These are phyloP conservation scores for Rhynchospora pubera DNA, from an alignment of 176 grass and related monocot species.

Conservation along the genomic window DNA sequence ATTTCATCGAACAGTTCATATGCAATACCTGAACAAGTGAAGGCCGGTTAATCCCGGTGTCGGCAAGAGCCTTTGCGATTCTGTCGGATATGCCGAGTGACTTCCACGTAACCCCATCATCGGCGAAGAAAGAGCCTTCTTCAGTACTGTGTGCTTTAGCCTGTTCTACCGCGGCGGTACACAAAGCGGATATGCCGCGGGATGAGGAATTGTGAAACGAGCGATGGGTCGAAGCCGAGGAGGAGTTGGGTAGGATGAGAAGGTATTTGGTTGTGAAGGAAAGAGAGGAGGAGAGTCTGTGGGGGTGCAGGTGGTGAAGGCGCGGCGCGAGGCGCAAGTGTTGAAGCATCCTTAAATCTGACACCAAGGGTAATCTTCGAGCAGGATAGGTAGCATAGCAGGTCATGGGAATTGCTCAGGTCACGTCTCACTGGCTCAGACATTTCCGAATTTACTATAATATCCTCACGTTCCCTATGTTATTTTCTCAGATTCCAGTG, in stretches of 20 bases:
- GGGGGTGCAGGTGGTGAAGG: constrained; percentile 31
- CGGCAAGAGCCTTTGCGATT: constrained; percentile 29
- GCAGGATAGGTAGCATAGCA: not conserved
- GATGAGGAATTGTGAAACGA: not conserved
- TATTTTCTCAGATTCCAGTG: no score
- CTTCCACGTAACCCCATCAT: constrained; percentile 55
- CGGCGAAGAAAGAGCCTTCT: constrained; percentile 50
- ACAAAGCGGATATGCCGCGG: constrained; percentile 10
- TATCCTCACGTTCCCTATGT: no score
- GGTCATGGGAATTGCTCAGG: no score
- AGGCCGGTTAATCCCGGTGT: constrained; percentile 36
- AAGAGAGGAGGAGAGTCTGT: constrained; percentile 11
- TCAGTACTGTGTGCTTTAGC: not conserved
- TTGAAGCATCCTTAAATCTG: constrained; percentile 25
- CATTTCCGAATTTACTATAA: no score
- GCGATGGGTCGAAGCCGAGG: constrained; percentile 16
- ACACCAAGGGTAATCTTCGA: not conserved
- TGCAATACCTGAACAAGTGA: constrained; percentile 64
- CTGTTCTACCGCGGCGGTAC: constrained; percentile 10
- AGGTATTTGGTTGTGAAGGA: constrained; percentile 23
- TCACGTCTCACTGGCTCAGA: no score
- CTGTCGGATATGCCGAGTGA: constrained; percentile 59
- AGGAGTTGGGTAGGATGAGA: constrained; percentile 14
- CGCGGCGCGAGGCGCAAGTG: constrained; percentile 58
- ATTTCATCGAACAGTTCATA: constrained; percentile 63